Base-by-base conservation (phyloP, 768 basidiomycete species). In the Lactarius sp. region DNA sequence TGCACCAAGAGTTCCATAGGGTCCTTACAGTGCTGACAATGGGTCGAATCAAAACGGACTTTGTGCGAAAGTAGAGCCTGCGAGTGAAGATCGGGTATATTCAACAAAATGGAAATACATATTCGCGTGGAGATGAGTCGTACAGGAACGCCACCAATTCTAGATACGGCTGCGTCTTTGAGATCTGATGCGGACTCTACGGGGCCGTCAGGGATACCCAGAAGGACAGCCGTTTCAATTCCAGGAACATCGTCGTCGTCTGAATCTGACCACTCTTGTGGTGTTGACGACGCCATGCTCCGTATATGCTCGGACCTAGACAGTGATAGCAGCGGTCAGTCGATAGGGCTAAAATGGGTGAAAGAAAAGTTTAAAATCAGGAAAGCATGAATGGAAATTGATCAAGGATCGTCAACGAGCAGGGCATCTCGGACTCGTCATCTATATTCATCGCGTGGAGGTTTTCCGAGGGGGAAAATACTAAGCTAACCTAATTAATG, bases 301-400 rank as follows among this genome's bases (percentile, higher is more conserved):
- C 6, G 41, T 9, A 27, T 18, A 31, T n/a, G 54, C 56, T 27
- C 5, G 47, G 16, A 46, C 61, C 60, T 62, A 12, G 42, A 53
- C 31, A 41, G 16, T 27, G n/a, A 49, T 27, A n/a, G 4, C 6
- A 52, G 68, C 56, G 37, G 55, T 69, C 41, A 73, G 69, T 33
- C 60, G 61, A 59, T 57, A 57, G 18, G 20, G 27, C 9, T 16
- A 16, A 50, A 66, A 61, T 53, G 14, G 36, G 52, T 61, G 67
- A 65, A 69, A 54, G 69, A 72, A 22, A 33, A 42, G 12, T 33
- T 46, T 36, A 47, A 70, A 70, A 76, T 92, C 92, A 93, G 92
- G 77, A 79, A 87, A 79, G 90, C 92, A 93, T 94, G 92, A 94
- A 94, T 93, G 90, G 91, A 88, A 53, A 88, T 78, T 79, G 71